A percentile compares a stretch with the other conserved stretches of the same genome.
Conservation (phyloP, 441 rosid species). For the Kokia cookei region DNA sequence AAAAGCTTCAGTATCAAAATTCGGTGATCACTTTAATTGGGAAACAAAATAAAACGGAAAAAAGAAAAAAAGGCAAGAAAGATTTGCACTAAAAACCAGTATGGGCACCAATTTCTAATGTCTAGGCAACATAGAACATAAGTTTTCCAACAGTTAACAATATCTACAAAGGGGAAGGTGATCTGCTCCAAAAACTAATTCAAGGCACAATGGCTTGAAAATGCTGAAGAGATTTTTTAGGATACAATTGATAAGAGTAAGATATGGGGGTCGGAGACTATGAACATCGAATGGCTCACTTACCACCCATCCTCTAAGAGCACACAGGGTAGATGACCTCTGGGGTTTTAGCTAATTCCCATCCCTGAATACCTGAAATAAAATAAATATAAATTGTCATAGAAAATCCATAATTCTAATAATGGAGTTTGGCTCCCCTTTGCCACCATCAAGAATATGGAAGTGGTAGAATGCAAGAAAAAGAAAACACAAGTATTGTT, state of each 20-base stretch:
- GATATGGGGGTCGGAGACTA: constrained; percentile 38
- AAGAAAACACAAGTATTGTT: background rate
- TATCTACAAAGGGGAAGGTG: constrained; percentile 49
- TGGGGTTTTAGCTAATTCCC: constrained; percentile 29
- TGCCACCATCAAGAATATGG: background rate
- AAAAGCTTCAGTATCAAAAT: constrained; percentile 13
- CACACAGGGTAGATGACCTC: constrained; percentile 30
- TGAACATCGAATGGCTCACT: constrained; percentile 40
- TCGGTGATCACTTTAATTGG: constrained; percentile 20
- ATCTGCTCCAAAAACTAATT: constrained; percentile 37
- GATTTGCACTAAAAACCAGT: constrained; percentile 32
- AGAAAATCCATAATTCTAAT: background rate
- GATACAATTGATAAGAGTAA: constrained; percentile 21
- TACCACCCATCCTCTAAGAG: constrained; percentile 41
- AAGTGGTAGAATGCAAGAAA: background rate
- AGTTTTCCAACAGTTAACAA: constrained; percentile 41
- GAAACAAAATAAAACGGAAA: constrained; percentile 4
- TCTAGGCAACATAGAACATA: constrained; percentile 32
- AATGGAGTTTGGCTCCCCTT: background rate
- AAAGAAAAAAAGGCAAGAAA: constrained; percentile 9
- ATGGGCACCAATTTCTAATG: constrained; percentile 27
- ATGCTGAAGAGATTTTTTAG: constrained; percentile 19
- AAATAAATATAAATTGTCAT: background rate
- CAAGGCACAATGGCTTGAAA: constrained; percentile 27
- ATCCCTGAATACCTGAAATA: constrained; percentile 24